Evolutionary conservation across 1,284 basidiomycete genomes (phyloP).

Genomic region (Pisolithus thermaeus): DNA sequence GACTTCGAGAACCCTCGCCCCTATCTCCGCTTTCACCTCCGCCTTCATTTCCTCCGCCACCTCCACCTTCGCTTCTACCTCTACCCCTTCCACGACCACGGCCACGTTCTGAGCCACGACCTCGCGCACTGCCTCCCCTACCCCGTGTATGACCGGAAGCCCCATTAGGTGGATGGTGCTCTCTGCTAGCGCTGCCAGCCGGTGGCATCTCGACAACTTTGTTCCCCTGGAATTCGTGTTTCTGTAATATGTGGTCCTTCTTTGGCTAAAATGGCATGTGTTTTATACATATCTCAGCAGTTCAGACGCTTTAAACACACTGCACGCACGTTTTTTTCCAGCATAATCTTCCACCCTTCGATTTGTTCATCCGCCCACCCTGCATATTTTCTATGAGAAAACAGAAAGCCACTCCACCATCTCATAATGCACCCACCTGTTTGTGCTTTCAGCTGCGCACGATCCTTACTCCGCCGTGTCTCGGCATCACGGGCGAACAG

Average conservation of each 20-base stretch:
- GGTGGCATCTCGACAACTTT: conserved; percentile 21
- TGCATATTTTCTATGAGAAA: conserved; percentile 16
- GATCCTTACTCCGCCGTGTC: conserved; percentile 62
- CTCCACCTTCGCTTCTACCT: conserved; percentile 33
- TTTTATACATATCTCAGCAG: conserved; percentile 1
- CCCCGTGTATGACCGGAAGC: no score
- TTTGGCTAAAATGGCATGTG: conserved; percentile 45
- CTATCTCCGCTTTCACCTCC: conserved; percentile 11
- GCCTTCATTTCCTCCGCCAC: conserved; percentile 31
- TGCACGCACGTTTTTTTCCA: conserved; percentile 71
- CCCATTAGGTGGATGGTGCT: conserved; percentile 9
- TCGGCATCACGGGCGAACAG: conserved; percentile 72
- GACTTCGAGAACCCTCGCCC: conserved; percentile 37
- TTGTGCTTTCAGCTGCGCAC: conserved; percentile 57
- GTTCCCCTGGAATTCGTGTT: conserved; percentile 72
- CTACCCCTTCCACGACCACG: conserved; percentile 30
- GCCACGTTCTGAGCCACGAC: no score
- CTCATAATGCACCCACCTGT: conserved; percentile 42
- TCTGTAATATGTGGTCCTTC: conserved; percentile 64
- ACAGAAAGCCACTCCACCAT: background rate
- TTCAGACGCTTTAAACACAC: conserved; percentile 4
- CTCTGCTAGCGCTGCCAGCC: conserved; percentile 15
- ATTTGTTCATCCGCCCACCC: conserved; percentile 76
- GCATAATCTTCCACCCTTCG: conserved; percentile 84
- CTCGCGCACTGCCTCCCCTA: no score